Evolutionary conservation across 768 basidiomycete species (phyloP).

Genomic region (Phlebiopsis gigantea): DNA sequence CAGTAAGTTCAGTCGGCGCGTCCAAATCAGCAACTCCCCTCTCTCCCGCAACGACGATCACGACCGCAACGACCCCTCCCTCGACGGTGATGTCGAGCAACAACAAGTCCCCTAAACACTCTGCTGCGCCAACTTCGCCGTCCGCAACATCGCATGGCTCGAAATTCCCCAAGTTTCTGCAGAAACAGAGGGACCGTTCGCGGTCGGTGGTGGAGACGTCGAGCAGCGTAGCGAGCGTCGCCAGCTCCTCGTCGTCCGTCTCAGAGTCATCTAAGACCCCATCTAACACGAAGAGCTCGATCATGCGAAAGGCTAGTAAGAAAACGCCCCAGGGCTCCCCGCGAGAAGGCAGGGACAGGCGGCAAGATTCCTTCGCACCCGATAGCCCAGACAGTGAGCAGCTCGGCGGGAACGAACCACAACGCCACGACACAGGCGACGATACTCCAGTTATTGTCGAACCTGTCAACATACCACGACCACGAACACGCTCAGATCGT

Average conservation of each 20-base stretch:
- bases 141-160: constrained; percentile 35
- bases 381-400: constrained; percentile 25
- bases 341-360: constrained; percentile 18
- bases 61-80: constrained; percentile 21
- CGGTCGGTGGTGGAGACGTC: constrained; percentile 42
- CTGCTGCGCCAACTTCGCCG: constrained; percentile 38
- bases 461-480: constrained; percentile 47
- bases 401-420: constrained; percentile 26
- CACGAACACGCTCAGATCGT: constrained; percentile 52
- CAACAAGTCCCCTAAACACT: constrained; percentile 36
- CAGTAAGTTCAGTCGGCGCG: constrained; percentile 3
- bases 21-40: not conserved
- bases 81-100: constrained; percentile 39
- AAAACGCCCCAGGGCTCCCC: constrained; percentile 13
- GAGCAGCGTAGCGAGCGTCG: constrained; percentile 31
- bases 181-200: constrained; percentile 62
- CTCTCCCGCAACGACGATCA: constrained; percentile 11
- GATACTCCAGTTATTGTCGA: constrained; percentile 68
- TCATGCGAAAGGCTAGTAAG: constrained; percentile 11
- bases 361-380: constrained; percentile 21
- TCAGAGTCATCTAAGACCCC: constrained; percentile 23
- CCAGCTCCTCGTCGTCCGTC: constrained; percentile 39
- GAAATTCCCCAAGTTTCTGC: constrained; percentile 64
- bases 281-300: constrained; percentile 2
- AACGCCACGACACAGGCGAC: constrained; percentile 25